Percentiles rank a stretch among this genome's conserved stretches.
Conservation (phyloP, 345 rosid species). For the Arabidopsis thaliana region TAIR10.1 NC_003074.8:7857501-7858000, state of each 20-base stretch:
- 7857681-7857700: slow-evolving; percentile 51
- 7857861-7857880: no score
- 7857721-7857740: slow-evolving; percentile 36
- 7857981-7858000: slow-evolving; percentile 5
- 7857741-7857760: slow-evolving; percentile 64
- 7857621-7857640: no score
- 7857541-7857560: no score
- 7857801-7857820: slow-evolving; percentile 16
- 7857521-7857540: no score
- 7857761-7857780: slow-evolving; percentile 34
- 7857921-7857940: neutral
- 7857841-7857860: neutral
- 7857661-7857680: no score
- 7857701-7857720: slow-evolving; percentile 39
- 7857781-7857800: slow-evolving; percentile 41
- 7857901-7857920: neutral
- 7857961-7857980: neutral
- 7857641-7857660: no score
- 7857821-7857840: neutral
- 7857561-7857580: no score
- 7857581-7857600: no score
- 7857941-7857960: slow-evolving; percentile 43
- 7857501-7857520: no score
- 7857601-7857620: no score
- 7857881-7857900: neutral